Percentiles rank a stretch among this genome's conserved stretches.
phyloP scores from a whole-genome alignment of 257 asterid species.

The Forsythia suspensa region DNA sequence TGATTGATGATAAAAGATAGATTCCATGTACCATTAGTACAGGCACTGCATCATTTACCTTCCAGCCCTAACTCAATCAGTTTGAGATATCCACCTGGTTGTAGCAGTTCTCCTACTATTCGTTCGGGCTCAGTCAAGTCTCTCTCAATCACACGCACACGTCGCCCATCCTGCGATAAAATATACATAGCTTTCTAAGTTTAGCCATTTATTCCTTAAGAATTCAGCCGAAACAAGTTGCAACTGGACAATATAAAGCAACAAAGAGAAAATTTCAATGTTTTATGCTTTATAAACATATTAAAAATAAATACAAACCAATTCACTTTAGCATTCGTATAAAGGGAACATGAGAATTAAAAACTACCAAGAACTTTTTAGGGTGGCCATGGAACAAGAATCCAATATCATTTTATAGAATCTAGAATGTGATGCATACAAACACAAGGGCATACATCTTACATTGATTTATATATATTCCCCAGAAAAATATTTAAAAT shows the following conservation, averaged over 20 bases:
- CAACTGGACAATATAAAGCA: too few species aligned
- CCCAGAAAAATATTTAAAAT: not conserved
- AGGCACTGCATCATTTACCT: slow-evolving; percentile 45
- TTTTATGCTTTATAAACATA: not conserved
- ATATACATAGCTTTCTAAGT: not conserved
- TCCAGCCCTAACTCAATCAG: slow-evolving; percentile 74
- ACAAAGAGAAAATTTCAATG: too few species aligned
- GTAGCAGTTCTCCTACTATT: slow-evolving; percentile 92
- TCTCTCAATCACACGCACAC: slow-evolving; percentile 79
- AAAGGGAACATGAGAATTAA: not conserved
- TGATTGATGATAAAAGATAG: not conserved
- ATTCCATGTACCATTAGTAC: not conserved
- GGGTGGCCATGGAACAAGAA: not conserved
- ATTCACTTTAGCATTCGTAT: not conserved
- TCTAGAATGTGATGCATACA: not conserved
- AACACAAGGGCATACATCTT: not conserved
- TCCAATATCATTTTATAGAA: not conserved
- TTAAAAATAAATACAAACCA: not conserved
- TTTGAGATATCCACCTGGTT: slow-evolving; percentile 95
- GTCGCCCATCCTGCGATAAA: slow-evolving; percentile 72
- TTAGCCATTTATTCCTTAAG: not conserved
- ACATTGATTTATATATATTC: not conserved
- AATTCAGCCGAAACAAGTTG: not conserved
- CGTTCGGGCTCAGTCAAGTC: slow-evolving; percentile 88
- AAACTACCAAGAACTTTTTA: not conserved